Percentiles rank a stretch among this genome's conserved stretches.
Evolutionary conservation across 73 alveolate species (phyloP).

Genomic region (Paramecium biaurelia): DNA sequence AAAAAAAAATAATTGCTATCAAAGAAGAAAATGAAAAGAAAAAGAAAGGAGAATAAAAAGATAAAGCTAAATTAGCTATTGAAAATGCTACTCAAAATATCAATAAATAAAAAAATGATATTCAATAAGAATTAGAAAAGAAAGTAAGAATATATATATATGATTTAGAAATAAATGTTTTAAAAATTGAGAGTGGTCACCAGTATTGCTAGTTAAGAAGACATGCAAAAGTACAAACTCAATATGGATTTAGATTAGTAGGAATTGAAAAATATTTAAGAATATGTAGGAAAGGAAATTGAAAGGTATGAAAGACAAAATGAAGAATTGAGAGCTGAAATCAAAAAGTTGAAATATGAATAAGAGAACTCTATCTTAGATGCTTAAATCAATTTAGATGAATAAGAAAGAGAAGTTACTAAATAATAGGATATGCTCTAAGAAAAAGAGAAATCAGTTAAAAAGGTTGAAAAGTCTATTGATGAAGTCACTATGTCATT

Average conservation of each 20-base stretch:
- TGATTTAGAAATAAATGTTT: background rate
- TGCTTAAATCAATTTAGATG: background rate
- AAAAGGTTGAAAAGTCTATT: background rate
- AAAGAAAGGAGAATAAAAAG: background rate
- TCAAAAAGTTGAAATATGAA: conserved; percentile 3
- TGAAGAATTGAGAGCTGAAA: background rate
- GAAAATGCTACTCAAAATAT: background rate
- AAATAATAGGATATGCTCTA: background rate
- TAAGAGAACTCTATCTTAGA: background rate
- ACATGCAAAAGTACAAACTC: background rate
- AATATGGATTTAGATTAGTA: background rate
- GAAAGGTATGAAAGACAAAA: background rate
- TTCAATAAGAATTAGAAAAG: background rate
- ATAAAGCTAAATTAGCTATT: background rate
- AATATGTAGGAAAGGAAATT: background rate
- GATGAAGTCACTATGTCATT: conserved; percentile 17
- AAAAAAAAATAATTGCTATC: background rate
- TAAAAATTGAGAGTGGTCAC: conserved; percentile 1
- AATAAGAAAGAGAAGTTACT: background rate
- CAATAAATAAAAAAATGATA: background rate
- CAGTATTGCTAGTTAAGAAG: background rate
- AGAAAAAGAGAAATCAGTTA: background rate
- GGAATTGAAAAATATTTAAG: background rate
- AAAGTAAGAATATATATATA: background rate
- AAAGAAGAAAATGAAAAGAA: background rate